phyloP scores from a whole-genome alignment of 768 basidiomycete genomes.

The Boletellus emodensis region DNA sequence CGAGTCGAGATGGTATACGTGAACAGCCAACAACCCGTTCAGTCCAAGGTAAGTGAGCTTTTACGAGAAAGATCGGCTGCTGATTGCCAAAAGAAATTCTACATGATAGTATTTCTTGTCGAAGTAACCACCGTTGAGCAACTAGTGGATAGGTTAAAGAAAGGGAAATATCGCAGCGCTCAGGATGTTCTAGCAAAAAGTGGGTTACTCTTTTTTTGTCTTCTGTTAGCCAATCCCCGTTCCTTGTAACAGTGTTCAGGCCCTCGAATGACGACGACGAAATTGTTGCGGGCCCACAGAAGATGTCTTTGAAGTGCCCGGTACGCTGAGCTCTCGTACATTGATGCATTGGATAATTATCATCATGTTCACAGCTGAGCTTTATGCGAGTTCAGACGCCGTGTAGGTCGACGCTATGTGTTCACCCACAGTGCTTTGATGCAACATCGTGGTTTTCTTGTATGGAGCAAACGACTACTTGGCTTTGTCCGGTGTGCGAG shows the following conservation, averaged over 20 bases:
- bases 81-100: constrained; percentile 81
- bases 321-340: constrained; percentile 44
- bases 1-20: constrained; percentile 87
- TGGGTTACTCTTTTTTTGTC: constrained; percentile 35
- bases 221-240: constrained; percentile 1
- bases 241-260: constrained; percentile 47
- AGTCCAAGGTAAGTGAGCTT: constrained; percentile 55
- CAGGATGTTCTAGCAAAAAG: constrained; percentile 65
- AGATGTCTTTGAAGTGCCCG: constrained; percentile 91
- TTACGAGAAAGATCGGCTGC: background rate
- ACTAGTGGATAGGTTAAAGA: constrained; percentile 65
- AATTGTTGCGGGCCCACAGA: constrained; percentile 84
- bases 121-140: constrained; percentile 68
- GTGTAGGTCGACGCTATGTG: constrained; percentile 81
- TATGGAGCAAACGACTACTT: constrained; percentile 96
- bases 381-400: constrained; percentile 83
- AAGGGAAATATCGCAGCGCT: constrained; percentile 59
- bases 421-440: constrained; percentile 95
- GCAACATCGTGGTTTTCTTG: constrained; percentile 90
- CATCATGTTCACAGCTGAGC: constrained; percentile 52
- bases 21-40: constrained; percentile 76
- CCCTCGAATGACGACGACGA: constrained; percentile 76
- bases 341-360: background rate
- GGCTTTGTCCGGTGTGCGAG: constrained; percentile 93
- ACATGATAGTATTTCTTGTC: constrained; percentile 79